Conservation (phyloP, 1,139 yeast genomes). For the Magnusiomyces suaveolens region DNA sequence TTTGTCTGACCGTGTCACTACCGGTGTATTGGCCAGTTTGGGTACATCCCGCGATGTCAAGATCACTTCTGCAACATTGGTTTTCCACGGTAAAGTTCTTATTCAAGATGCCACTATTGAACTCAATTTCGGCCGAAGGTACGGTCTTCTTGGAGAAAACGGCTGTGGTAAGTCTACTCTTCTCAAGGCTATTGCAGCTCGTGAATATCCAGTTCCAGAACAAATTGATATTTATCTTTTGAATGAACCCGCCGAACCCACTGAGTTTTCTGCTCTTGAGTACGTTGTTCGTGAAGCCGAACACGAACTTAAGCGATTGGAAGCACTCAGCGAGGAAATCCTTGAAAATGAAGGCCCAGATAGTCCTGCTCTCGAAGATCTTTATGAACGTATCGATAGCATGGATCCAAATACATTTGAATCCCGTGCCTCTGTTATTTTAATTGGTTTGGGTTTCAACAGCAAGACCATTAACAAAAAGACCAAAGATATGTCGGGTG, state of each 20-base stretch:
- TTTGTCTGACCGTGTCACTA: slow-evolving; percentile 90
- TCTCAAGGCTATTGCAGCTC: slow-evolving; percentile 82
- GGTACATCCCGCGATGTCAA: slow-evolving; percentile 90
- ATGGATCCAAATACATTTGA: slow-evolving; percentile 96
- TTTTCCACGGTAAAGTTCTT: slow-evolving; percentile 95
- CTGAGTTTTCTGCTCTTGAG: slow-evolving; percentile 85
- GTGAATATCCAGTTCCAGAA: slow-evolving; percentile 94
- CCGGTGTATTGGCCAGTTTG: slow-evolving; percentile 90
- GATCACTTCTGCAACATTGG: slow-evolving; percentile 75
- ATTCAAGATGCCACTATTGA: slow-evolving; percentile 86
- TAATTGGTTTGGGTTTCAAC: slow-evolving; percentile 96
- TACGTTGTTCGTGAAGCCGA: slow-evolving; percentile 97
- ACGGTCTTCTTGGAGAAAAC: slow-evolving; percentile 84
- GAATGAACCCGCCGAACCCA: slow-evolving; percentile 95
- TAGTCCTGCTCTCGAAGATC: slow-evolving; percentile 69
- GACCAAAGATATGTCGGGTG: slow-evolving; percentile 99
- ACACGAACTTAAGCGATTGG: slow-evolving; percentile 79
- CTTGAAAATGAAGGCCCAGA: slow-evolving; percentile 93
- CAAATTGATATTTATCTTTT: slow-evolving; percentile 81
- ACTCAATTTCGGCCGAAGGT: slow-evolving; percentile 93
- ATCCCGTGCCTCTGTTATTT: slow-evolving; percentile 88
- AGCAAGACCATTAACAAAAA: slow-evolving; percentile 70
- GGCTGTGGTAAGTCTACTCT: slow-evolving; percentile 99
- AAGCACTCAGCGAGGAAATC: slow-evolving; percentile 81
- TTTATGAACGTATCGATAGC: slow-evolving; percentile 90